Conservation (phyloP, 192 early-diverging fungal genomes). For the Coemansia sp. region DNA sequence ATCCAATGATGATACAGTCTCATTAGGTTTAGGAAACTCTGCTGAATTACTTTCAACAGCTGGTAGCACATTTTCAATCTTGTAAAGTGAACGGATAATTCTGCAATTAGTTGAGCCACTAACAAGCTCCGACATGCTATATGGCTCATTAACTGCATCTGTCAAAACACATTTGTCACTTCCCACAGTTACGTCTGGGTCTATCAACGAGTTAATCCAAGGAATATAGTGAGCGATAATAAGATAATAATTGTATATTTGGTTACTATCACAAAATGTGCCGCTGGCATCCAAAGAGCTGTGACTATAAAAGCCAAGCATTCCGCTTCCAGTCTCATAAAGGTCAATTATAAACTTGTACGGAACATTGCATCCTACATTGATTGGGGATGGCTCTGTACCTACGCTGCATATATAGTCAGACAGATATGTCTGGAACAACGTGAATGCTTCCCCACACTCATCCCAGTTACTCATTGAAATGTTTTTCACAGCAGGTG, state of each 20-base stretch:
- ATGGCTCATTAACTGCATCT: no score
- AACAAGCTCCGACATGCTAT: background rate
- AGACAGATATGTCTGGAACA: slow-evolving; percentile 7
- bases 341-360: slow-evolving; percentile 17
- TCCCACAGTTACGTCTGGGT: no score
- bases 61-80: background rate
- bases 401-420: slow-evolving; percentile 21
- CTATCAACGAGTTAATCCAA: slow-evolving; percentile 7
- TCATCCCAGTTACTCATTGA: background rate
- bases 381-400: background rate
- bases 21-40: no score
- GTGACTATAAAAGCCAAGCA: slow-evolving; percentile 24
- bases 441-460: background rate
- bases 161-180: no score
- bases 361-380: slow-evolving; percentile 13
- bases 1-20: no score
- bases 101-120: background rate
- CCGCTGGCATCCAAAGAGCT: slow-evolving; percentile 10
- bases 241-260: slow-evolving; percentile 18
- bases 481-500: background rate
- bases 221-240: slow-evolving; percentile 27
- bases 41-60: no score
- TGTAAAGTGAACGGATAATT: background rate
- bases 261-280: slow-evolving; percentile 6
- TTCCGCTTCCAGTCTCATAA: background rate